Percentiles rank a stretch among this genome's conserved stretches.
These are phyloP conservation scores for Fagus sylvatica DNA, from an alignment of 306 rosid genomes.

Conservation along the genomic window DNA sequence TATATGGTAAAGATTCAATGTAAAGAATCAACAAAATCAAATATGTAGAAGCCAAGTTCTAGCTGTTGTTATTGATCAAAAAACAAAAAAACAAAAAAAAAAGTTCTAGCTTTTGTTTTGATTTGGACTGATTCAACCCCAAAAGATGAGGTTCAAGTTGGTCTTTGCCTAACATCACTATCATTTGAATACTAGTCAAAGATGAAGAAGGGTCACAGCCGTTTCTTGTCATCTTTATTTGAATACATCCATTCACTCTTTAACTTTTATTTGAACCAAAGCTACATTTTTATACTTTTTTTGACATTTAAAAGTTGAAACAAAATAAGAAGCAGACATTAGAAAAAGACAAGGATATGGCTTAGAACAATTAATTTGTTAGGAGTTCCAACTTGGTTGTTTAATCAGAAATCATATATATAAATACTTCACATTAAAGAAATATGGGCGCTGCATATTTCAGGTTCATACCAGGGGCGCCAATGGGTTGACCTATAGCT, in stretches of 20 bases:
- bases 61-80: not conserved
- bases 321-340: no score
- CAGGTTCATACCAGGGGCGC: no score
- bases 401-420: not conserved
- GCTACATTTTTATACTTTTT: not conserved
- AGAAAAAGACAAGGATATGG: no score
- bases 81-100: no score
- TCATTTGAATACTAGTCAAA: constrained; percentile 7
- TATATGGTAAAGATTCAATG: no score
- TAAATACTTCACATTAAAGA: no score
- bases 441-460: no score
- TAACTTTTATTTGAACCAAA: not conserved
- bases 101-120: not conserved
- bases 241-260: not conserved
- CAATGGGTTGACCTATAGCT: no score
- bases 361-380: no score
- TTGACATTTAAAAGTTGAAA: not conserved
- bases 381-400: not conserved
- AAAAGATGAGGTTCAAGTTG: not conserved
- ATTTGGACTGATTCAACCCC: constrained; percentile 8
- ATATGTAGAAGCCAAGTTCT: no score
- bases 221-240: not conserved
- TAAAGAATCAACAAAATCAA: no score
- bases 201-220: not conserved
- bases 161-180: constrained; percentile 22